Evolutionary conservation across 306 rosid genomes (phyloP), one percentile per base, ranked within the genome.

Genomic region (Luffa aegyptiaca): DNA sequence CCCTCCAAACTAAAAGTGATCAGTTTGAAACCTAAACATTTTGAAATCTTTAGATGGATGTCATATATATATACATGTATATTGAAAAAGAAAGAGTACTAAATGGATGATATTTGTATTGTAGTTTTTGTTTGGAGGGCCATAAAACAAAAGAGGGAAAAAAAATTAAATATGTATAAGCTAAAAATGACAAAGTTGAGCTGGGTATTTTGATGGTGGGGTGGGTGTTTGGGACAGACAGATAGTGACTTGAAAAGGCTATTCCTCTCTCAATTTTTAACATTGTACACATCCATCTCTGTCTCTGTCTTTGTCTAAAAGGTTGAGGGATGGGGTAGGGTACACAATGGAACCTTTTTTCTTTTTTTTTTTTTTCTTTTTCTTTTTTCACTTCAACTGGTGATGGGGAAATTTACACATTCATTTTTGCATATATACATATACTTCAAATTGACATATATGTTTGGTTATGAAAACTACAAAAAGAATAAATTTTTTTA

Each of bases 221-320:
- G 65, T 57, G 63, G 42, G 69, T 37, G 6, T 63, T 63, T 63
- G 44, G 41, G 48, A 33, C 13, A 39, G 74, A 68, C 75, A 68
- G 52, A 68, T 5, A 68, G 75, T 68, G 52, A 68, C 75, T 8
- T 39, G 26, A 66, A 66, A 68, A 68, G 75, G 20, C 75, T 41
- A 68, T 39, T 68, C 76, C 76, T 42, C 76, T 42, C 49, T 70
- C 55, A 42, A 70, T 70, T 70, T 70, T 70, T 44, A 20, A 70
- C 76, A 70, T 70, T 70, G 76, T 44, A 20, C 76, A 45, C 37
- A 70, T 45, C 52, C 55, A 70, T 70, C 55, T 45, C 9, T 70
- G 36, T 68, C 75, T 5, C 14, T 42, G 33, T 41, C 52, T 14
- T 14, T 66, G 73, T 66, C 70, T 63, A 66, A 39, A 66, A 39